Conservation (phyloP, 2,329 filamentous ascomycete species). For the Monilinia aucupariae region DNA sequence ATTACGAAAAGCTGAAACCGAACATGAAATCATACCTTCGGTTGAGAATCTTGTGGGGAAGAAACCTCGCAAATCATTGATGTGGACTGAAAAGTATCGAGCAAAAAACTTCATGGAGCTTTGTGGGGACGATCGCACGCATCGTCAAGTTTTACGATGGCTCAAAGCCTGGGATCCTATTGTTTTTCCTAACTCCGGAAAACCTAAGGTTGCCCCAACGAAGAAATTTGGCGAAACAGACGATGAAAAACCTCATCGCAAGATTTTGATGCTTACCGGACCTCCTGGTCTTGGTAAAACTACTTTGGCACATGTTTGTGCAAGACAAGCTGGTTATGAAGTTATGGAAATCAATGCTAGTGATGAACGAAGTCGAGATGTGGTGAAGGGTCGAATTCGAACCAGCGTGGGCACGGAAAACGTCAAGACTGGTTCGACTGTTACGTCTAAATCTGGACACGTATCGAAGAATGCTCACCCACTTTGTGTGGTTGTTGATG, state of each 20-base stretch:
- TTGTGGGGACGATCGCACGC: slow-evolving; percentile 89
- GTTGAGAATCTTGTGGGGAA: slow-evolving; percentile 36
- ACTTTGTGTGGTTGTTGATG: slow-evolving; percentile 90
- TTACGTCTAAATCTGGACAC: slow-evolving; percentile 48
- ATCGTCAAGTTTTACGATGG: slow-evolving; percentile 86
- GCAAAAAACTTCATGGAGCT: slow-evolving; percentile 88
- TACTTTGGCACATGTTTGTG: slow-evolving; percentile 92
- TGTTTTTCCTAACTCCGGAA: slow-evolving; percentile 71
- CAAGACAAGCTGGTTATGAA: slow-evolving; percentile 90
- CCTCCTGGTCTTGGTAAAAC: slow-evolving; percentile 94
- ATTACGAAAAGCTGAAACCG: slow-evolving; percentile 41
- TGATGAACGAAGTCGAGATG: slow-evolving; percentile 82
- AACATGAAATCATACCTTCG: slow-evolving; percentile 36
- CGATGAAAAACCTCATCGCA: slow-evolving; percentile 73
- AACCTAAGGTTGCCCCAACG: slow-evolving; percentile 45
- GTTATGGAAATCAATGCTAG: slow-evolving; percentile 97
- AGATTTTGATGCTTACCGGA: slow-evolving; percentile 84
- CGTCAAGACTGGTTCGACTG: slow-evolving; percentile 64
- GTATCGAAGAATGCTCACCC: slow-evolving; percentile 71
- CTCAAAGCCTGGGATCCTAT: slow-evolving; percentile 89
- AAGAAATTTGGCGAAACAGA: slow-evolving; percentile 44
- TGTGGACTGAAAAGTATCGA: slow-evolving; percentile 98
- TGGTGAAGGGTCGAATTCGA: slow-evolving; percentile 85
- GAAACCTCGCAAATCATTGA: slow-evolving; percentile 43
- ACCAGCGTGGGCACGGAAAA: slow-evolving; percentile 93